Evolutionary conservation across 2,329 filamentous ascomycete species (phyloP).

Genomic region (Diatrype stigma): DNA sequence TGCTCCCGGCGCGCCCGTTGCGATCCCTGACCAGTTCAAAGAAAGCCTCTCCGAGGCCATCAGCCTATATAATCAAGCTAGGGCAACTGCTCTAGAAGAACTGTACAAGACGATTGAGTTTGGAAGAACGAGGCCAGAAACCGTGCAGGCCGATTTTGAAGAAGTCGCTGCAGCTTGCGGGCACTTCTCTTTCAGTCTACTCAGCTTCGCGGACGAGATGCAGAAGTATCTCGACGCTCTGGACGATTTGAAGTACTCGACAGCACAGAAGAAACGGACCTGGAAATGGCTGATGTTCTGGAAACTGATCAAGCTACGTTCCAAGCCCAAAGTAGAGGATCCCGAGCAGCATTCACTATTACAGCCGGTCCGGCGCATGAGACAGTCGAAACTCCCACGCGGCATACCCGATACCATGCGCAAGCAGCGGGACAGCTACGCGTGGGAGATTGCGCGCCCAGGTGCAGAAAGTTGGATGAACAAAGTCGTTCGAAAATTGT

Average conservation of each 20-base stretch:
- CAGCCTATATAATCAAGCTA: constrained; percentile 70
- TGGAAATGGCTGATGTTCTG: constrained; percentile 91
- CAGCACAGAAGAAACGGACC: constrained; percentile 56
- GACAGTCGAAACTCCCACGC: constrained; percentile 50
- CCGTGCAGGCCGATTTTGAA: constrained; percentile 87
- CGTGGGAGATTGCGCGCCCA: constrained; percentile 52
- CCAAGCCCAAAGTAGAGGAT: constrained; percentile 29
- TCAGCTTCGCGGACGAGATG: constrained; percentile 89
- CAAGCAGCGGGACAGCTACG: constrained; percentile 48
- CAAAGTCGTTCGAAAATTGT: constrained; percentile 36
- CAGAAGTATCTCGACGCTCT: constrained; percentile 76
- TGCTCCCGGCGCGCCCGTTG: constrained; percentile 62
- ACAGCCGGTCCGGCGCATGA: constrained; percentile 41
- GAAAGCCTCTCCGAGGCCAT: constrained; percentile 78
- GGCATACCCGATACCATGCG: constrained; percentile 54
- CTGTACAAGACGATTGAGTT: constrained; percentile 79
- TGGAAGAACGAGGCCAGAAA: constrained; percentile 62
- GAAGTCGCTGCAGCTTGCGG: constrained; percentile 97
- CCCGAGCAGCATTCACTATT: constrained; percentile 40
- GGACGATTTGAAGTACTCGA: constrained; percentile 75
- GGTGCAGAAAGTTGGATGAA: constrained; percentile 31
- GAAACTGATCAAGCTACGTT: constrained; percentile 36
- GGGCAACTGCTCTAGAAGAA: constrained; percentile 69
- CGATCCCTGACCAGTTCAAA: constrained; percentile 74
- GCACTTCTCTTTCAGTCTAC: constrained; percentile 88